Base-by-base conservation (phyloP, 352 stramenopile species). In the Phytopythium montanum region DNA sequence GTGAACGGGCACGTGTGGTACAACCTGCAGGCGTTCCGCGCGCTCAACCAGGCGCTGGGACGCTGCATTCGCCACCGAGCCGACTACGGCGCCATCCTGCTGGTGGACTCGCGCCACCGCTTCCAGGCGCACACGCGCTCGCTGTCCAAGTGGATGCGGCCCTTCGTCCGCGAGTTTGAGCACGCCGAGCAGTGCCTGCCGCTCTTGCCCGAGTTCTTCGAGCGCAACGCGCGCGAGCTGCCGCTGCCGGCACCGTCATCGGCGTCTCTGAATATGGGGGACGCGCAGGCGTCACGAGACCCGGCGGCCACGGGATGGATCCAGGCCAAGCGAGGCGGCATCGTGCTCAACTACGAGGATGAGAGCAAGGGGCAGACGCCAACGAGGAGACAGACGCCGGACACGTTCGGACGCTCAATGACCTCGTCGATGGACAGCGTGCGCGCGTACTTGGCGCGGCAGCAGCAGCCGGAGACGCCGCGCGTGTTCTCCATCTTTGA, bases 31-130 rank as follows among this genome's bases (percentile, higher is more conserved):
- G 97, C 97, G 1, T 97, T 97, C 66, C 87, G 97, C n/a, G 97
- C 97, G 14, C 88, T 99, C 13, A 99, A 99, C 74, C 98, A 99
- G 81, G 97, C 97, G 13, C 84, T 99, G 19, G 98, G 98, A 1
- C 88, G 98, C 44, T 98, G 98, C 33, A 99, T 99, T 75, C 96
- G 98, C 28, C 98, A 99, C 70, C 87, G 90, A 5, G 73, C 89
- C 29, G 98, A 99, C 72, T 99, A 98, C 64, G 98, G 97, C 14
- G 86, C 91, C 36, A 97, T 99, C 45, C 72, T 99, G 29, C 76
- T 99, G 25, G 72, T 98, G 2, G 98, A 99, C 49, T 94, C 86
- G 3, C 75, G 86, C 6, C 84, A 93, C 67, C 76, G 81, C 5
- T 79, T 78, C 29, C 73, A 87, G 31, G 75, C 70, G 31, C 73